phyloP scores from a whole-genome alignment of 805 yeast genomes.

The Candida arabinofermentans region DNA sequence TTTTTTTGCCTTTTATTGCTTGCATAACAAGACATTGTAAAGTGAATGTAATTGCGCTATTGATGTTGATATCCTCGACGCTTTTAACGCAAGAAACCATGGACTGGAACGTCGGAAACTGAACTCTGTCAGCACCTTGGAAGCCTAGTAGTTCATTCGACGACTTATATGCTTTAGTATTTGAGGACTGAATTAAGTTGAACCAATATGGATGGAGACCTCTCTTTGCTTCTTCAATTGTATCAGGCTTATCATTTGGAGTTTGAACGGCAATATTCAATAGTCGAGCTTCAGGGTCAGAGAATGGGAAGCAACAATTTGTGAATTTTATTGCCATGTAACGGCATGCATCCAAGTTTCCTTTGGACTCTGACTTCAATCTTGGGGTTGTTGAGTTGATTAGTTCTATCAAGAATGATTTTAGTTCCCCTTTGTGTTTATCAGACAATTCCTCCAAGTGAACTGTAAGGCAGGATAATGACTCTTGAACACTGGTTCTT shows the following conservation, averaged over 20 bases:
- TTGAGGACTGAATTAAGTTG: conserved; percentile 45
- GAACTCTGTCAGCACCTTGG: conserved; percentile 24
- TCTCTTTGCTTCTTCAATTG: conserved; percentile 70
- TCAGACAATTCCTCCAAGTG: conserved; percentile 40
- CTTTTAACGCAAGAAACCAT: conserved; percentile 33
- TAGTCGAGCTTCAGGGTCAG: conserved; percentile 62
- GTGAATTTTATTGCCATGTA: conserved; percentile 63
- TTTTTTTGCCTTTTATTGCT: conserved; percentile 45
- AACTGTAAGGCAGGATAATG: conserved; percentile 54
- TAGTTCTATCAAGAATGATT: conserved; percentile 26
- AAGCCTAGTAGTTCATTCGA: conserved; percentile 22
- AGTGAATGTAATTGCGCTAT: conserved; percentile 47
- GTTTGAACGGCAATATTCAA: conserved; percentile 60
- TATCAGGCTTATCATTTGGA: conserved; percentile 58
- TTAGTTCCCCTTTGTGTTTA: conserved; percentile 39
- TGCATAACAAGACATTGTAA: conserved; percentile 63
- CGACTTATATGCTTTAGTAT: conserved; percentile 38
- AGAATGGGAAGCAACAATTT: conserved; percentile 61
- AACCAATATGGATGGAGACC: conserved; percentile 88
- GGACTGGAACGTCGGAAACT: conserved; percentile 53
- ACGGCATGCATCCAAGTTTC: conserved; percentile 46
- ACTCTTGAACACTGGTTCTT: conserved; percentile 66
- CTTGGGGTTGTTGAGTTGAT: conserved; percentile 24
- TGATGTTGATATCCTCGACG: conserved; percentile 16
- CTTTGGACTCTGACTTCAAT: conserved; percentile 19